A percentile compares a stretch with the other conserved stretches of the same genome.
Evolutionary conservation across 83 land plant species (phyloP).

Genomic region (Thuja plicata): DNA sequence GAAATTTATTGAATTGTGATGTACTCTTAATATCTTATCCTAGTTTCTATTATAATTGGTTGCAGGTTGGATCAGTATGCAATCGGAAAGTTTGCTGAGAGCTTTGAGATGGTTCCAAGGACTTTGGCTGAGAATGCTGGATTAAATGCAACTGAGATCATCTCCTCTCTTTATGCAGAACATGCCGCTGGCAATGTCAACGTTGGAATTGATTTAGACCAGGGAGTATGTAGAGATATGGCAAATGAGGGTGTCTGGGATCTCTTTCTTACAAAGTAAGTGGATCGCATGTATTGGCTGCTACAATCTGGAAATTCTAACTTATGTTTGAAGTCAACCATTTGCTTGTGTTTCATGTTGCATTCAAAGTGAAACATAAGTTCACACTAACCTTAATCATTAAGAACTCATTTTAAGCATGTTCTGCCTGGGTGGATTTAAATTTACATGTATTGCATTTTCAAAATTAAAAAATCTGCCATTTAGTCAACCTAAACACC

Average conservation of each 20-base stretch:
- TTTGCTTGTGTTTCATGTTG: slow-evolving; percentile 3
- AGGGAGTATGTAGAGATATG: slow-evolving; percentile 63
- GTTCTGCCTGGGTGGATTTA: background rate
- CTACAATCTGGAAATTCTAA: background rate
- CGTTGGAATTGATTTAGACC: slow-evolving; percentile 87
- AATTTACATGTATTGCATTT: background rate
- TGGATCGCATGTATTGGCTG: background rate
- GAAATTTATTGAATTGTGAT: background rate
- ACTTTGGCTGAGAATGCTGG: slow-evolving; percentile 97
- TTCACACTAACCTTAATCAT: background rate
- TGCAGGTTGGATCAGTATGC: slow-evolving; percentile 98
- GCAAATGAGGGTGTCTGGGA: slow-evolving; percentile 75
- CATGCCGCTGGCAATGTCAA: slow-evolving; percentile 83
- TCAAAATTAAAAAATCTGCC: background rate
- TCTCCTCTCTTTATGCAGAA: slow-evolving; percentile 88
- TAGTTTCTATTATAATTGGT: background rate
- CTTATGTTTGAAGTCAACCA: background rate
- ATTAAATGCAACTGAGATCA: slow-evolving; percentile 86
- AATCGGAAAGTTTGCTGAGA: slow-evolving; percentile 92
- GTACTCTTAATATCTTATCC: background rate
- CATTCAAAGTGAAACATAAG: background rate
- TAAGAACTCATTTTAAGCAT: background rate
- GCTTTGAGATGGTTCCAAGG: slow-evolving; percentile 95
- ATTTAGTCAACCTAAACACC: background rate
- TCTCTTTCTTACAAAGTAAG: slow-evolving; percentile 89